Evolutionary conservation across 2,329 filamentous ascomycete genomes (phyloP).

Genomic region (Chaetomium globosum): DNA sequence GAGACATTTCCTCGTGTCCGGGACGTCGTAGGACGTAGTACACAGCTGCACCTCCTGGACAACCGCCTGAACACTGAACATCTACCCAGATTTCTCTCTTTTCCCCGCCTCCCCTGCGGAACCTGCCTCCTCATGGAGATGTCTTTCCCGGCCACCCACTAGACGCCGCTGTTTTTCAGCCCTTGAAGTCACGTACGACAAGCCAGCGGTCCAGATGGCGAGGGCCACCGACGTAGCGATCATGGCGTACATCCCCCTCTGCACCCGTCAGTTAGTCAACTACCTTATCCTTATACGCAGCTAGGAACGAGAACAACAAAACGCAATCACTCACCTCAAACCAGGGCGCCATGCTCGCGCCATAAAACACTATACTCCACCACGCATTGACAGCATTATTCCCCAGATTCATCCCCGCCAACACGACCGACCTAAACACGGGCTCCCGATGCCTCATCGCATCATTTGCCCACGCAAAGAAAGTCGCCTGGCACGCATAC

Average conservation of each 20-base stretch:
- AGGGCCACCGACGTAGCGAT: constrained; percentile 64
- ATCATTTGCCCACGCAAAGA: constrained; percentile 77
- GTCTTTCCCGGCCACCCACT: not conserved
- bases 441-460: constrained; percentile 66
- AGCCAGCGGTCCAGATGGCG: constrained; percentile 59
- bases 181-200: constrained; percentile 50
- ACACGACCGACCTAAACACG: constrained; percentile 65
- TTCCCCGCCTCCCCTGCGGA: not conserved
- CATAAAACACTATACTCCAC: constrained; percentile 74
- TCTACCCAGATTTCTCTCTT: not conserved
- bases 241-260: constrained; percentile 75
- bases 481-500: constrained; percentile 73
- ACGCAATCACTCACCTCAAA: constrained; percentile 55
- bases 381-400: constrained; percentile 71
- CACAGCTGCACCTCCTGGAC: not conserved
- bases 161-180: constrained; percentile 7
- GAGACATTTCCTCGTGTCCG: too few species aligned
- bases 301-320: not conserved
- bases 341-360: constrained; percentile 65
- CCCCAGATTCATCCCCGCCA: constrained; percentile 72
- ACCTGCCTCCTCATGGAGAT: not conserved
- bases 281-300: too few species aligned
- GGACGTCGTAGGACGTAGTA: not conserved
- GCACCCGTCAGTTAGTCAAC: constrained; percentile 27
- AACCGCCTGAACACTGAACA: too few species aligned